These are phyloP conservation scores for Jaltomata sinuosa DNA, from an alignment of 257 asterid species.

Conservation along the genomic window DNA sequence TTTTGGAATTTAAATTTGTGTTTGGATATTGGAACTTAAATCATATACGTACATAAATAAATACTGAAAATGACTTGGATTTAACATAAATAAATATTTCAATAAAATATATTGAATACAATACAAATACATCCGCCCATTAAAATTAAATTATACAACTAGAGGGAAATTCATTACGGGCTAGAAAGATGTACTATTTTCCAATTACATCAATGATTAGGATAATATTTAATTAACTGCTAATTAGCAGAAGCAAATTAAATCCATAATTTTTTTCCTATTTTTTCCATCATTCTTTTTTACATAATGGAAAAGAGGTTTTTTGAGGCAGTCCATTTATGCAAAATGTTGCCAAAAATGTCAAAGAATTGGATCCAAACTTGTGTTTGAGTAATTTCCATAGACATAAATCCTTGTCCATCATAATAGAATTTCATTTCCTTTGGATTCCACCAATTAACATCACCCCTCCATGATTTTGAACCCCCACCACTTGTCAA, in stretches of 20 bases:
- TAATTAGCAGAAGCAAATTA: background rate
- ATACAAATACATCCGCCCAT: background rate
- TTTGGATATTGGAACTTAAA: too few relatives aligned
- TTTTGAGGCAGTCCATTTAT: slow-evolving; percentile 11
- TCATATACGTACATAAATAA: background rate
- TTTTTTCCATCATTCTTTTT: background rate
- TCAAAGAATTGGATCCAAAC: slow-evolving; percentile 29
- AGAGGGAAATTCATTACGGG: background rate
- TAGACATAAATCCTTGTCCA: slow-evolving; percentile 71
- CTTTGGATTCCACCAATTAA: slow-evolving; percentile 14
- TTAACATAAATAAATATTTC: background rate
- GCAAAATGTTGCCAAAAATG: slow-evolving; percentile 26
- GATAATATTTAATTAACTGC: background rate
- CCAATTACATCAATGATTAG: background rate
- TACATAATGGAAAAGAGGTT: background rate
- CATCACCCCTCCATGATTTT: slow-evolving; percentile 59
- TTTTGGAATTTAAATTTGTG: background rate
- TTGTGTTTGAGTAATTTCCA: slow-evolving; percentile 30
- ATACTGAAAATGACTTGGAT: background rate
- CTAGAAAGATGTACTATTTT: background rate
- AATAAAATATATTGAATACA: background rate
- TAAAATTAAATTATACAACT: background rate
- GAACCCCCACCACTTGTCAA: slow-evolving; percentile 91
- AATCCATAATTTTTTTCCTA: background rate
- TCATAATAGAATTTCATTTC: slow-evolving; percentile 44